Evolutionary conservation across 192 early-diverging fungal species (phyloP).

Genomic region (Spinellus fusiger): DNA sequence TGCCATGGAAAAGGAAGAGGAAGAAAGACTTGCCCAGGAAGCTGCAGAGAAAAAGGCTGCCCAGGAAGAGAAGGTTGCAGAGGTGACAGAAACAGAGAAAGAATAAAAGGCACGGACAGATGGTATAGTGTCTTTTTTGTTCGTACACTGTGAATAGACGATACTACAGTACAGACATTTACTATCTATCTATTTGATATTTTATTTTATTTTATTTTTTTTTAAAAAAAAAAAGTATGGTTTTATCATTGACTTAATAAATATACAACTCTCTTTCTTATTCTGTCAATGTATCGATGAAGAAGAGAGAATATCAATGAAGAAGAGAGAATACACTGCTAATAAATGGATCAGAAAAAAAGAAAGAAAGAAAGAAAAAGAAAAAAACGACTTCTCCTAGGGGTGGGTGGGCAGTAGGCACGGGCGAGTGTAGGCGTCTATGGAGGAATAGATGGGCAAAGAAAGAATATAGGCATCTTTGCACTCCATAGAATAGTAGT

Average conservation of each 20-base stretch:
- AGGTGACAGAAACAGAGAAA: neutral
- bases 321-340: neutral
- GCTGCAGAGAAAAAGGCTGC: conserved; percentile 2
- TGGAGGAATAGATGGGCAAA: no score
- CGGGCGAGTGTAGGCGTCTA: no score
- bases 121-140: neutral
- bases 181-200: neutral
- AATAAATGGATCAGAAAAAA: no score
- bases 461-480: conserved; percentile 11
- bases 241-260: no score
- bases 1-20: conserved; percentile 54
- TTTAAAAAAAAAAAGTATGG: no score
- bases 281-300: no score
- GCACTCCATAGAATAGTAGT: conserved; percentile 5
- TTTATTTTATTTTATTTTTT: no score
- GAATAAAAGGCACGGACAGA: neutral
- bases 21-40: conserved; percentile 18
- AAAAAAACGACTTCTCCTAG: neutral
- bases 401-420: no score
- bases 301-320: neutral
- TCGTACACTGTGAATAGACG: neutral
- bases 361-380: neutral
- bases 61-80: neutral
- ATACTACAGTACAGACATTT: neutral
- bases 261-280: no score